These are phyloP conservation scores for Cladophialophora psammophila DNA, from an alignment of 2,329 filamentous ascomycete species.

Conservation along the genomic window DNA sequence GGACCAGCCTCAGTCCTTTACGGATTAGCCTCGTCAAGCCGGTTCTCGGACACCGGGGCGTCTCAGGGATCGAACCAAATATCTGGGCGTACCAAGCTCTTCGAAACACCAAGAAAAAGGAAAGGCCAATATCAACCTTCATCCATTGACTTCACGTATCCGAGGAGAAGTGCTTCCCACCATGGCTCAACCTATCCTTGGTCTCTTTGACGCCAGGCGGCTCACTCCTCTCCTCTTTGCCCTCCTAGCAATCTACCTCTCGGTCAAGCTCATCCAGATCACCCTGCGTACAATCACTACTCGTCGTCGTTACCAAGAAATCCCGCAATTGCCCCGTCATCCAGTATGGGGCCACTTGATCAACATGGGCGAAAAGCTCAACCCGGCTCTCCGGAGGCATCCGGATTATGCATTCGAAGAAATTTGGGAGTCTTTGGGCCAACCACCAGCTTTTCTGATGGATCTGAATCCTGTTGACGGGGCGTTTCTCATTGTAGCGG, in stretches of 20 bases:
- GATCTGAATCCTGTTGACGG: slow-evolving; percentile 50
- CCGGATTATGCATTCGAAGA: slow-evolving; percentile 37
- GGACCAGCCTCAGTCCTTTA: background rate
- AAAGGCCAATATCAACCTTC: background rate
- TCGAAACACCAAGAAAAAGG: background rate
- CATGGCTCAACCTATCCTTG: background rate
- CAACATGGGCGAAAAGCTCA: slow-evolving; percentile 33
- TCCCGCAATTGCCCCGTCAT: slow-evolving; percentile 33
- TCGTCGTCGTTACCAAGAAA: slow-evolving; percentile 24
- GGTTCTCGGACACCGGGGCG: background rate
- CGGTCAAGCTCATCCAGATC: slow-evolving; percentile 2
- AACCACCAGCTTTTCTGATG: slow-evolving; percentile 45
- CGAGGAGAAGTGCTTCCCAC: background rate
- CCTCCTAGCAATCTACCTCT: slow-evolving; percentile 3
- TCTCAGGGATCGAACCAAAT: background rate
- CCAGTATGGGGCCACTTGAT: slow-evolving; percentile 34
- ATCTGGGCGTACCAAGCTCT: background rate
- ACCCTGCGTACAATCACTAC: slow-evolving; percentile 4
- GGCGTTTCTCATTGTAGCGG: slow-evolving; percentile 48
- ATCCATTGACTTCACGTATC: background rate
- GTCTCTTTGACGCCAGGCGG: background rate
- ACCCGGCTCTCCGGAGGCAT: slow-evolving; percentile 29
- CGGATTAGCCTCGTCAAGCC: background rate
- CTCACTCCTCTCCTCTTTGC: slow-evolving; percentile 2
- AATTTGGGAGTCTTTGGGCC: slow-evolving; percentile 34